Conservation (phyloP, 192 early-diverging fungal genomes). For the Coemansia sp. region DNA sequence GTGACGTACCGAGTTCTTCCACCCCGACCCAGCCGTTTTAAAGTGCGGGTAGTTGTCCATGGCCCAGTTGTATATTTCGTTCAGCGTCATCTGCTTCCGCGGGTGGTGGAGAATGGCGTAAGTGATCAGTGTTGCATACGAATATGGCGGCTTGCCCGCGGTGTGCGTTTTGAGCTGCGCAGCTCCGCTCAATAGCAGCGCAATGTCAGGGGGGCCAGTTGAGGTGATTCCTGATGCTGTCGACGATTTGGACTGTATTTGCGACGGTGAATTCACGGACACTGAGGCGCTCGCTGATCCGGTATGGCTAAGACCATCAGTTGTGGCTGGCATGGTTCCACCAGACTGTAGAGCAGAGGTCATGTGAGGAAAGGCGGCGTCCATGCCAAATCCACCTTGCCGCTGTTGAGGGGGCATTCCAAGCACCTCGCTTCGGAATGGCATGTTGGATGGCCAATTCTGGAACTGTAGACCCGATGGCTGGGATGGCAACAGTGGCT, state of each 20-base stretch:
- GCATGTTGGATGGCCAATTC: neutral
- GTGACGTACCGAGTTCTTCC: conserved; percentile 89
- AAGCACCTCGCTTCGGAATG: neutral
- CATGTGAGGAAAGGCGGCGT: conserved; percentile 5
- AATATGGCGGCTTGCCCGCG: conserved; percentile 70
- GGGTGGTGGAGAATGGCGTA: conserved; percentile 72
- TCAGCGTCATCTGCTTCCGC: conserved; percentile 71
- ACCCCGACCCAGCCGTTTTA: conserved; percentile 65
- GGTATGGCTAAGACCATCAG: neutral
- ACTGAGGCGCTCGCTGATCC: neutral
- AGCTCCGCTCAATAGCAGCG: conserved; percentile 46
- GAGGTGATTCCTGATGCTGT: neutral
- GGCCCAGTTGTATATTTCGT: conserved; percentile 82
- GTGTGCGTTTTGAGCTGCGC: conserved; percentile 38
- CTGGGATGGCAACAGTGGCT: no score
- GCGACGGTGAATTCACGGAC: neutral
- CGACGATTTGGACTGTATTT: neutral
- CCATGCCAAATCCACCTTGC: neutral
- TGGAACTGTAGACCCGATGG: conserved; percentile 8
- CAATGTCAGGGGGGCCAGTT: conserved; percentile 33
- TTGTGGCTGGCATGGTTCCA: neutral
- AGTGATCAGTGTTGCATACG: conserved; percentile 79
- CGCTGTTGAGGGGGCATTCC: conserved; percentile 1
- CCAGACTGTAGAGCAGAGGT: neutral
- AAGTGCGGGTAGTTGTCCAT: conserved; percentile 77